Conservation (phyloP, 31 red algal genomes). For the Porphyra umbilicalis region DNA sequence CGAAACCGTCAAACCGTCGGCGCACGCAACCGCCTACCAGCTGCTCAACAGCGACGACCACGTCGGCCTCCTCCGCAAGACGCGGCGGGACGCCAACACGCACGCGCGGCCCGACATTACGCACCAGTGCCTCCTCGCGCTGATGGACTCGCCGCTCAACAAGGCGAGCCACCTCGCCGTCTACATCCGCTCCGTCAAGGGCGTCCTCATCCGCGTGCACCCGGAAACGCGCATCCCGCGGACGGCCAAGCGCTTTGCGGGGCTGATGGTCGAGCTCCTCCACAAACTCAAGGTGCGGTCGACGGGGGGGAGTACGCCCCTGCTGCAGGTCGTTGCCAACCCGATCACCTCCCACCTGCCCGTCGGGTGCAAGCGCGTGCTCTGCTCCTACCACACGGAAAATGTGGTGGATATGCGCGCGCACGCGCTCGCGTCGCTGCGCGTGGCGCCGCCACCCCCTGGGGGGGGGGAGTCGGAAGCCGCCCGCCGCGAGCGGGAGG, state of each 20-base stretch:
- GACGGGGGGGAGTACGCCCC: slow-evolving; percentile 41
- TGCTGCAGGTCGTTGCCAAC: slow-evolving; percentile 82
- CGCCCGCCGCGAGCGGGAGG: slow-evolving; percentile 11
- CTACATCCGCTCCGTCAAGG: slow-evolving; percentile 73
- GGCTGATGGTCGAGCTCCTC: slow-evolving; percentile 81
- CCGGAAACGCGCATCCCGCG: slow-evolving; percentile 85
- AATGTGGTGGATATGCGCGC: slow-evolving; percentile 61
- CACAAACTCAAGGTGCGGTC: slow-evolving; percentile 86
- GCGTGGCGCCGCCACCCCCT: neutral
- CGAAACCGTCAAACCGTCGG: slow-evolving; percentile 59
- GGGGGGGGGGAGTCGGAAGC: neutral
- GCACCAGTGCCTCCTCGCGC: slow-evolving; percentile 93
- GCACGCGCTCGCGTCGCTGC: slow-evolving; percentile 49
- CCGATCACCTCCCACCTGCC: slow-evolving; percentile 88
- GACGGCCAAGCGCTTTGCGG: slow-evolving; percentile 77
- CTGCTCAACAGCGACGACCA: slow-evolving; percentile 92
- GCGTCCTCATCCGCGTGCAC: slow-evolving; percentile 84
- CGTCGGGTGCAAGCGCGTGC: slow-evolving; percentile 54
- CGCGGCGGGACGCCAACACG: slow-evolving; percentile 51
- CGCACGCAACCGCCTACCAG: slow-evolving; percentile 20
- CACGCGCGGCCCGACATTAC: slow-evolving; percentile 88
- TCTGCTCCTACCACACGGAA: slow-evolving; percentile 73
- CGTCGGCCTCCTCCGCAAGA: slow-evolving; percentile 31
- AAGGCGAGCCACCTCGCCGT: slow-evolving; percentile 81
- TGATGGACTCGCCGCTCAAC: slow-evolving; percentile 93